Percentiles rank a stretch among this genome's conserved stretches.
Evolutionary conservation across 2,329 filamentous ascomycete species (phyloP).

Genomic region (Sclerotinia trifoliorum): DNA sequence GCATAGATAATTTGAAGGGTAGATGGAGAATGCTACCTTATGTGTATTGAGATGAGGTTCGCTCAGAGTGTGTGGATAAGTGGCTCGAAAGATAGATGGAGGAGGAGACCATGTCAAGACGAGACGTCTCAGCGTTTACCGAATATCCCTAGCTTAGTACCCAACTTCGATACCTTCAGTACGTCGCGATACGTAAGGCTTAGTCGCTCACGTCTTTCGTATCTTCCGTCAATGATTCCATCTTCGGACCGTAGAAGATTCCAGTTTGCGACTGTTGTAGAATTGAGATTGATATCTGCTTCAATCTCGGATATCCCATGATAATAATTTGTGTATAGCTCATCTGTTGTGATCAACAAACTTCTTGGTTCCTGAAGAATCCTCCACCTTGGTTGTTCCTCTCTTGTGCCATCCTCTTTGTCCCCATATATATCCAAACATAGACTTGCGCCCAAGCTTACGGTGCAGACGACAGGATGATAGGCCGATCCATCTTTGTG

Average conservation of each 20-base stretch:
- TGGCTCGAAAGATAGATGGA: neutral
- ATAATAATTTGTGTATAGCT: slow-evolving; percentile 67
- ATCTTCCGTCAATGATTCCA: slow-evolving; percentile 51
- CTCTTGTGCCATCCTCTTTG: slow-evolving; percentile 58
- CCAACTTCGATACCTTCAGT: slow-evolving; percentile 72
- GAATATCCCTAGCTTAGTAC: slow-evolving; percentile 58
- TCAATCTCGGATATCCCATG: slow-evolving; percentile 71
- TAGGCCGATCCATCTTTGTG: slow-evolving; percentile 94
- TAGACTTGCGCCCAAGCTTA: slow-evolving; percentile 76
- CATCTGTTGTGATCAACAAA: slow-evolving; percentile 67
- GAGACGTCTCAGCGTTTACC: slow-evolving; percentile 33
- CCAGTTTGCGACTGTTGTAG: slow-evolving; percentile 71
- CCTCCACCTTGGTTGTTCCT: slow-evolving; percentile 50
- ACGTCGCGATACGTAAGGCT: slow-evolving; percentile 87
- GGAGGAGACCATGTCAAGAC: neutral
- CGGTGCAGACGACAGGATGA: slow-evolving; percentile 82
- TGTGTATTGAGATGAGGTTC: slow-evolving; percentile 50
- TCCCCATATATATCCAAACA: slow-evolving; percentile 75
- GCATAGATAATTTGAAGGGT: slow-evolving; percentile 56
- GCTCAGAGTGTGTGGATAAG: neutral
- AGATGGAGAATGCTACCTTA: slow-evolving; percentile 78
- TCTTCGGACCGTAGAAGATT: slow-evolving; percentile 54
- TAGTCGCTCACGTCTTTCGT: slow-evolving; percentile 58
- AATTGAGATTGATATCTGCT: slow-evolving; percentile 63
- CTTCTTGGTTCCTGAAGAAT: slow-evolving; percentile 84